phyloP scores from a whole-genome alignment of 768 basidiomycete species.

The Glaciozyma antarctica region DNA sequence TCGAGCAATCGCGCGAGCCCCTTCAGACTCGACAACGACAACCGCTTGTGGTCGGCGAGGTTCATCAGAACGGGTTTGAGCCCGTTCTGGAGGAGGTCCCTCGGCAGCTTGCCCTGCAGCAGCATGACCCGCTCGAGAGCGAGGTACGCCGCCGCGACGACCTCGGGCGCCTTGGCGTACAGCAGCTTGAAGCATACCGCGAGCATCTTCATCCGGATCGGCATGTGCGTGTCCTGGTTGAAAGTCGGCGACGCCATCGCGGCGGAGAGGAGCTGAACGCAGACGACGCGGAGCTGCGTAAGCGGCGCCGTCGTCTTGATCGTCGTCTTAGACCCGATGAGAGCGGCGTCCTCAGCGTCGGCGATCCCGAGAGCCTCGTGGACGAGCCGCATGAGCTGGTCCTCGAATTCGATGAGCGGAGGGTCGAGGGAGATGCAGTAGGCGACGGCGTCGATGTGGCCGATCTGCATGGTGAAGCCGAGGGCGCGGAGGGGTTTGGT shows the following conservation, averaged over 20 bases:
- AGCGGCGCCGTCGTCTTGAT: constrained; percentile 73
- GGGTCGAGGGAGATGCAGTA: constrained; percentile 85
- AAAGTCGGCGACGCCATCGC: constrained; percentile 93
- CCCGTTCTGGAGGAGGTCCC: constrained; percentile 88
- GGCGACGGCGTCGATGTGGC: constrained; percentile 92
- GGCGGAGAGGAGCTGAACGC: constrained; percentile 83
- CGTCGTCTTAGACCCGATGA: constrained; percentile 57
- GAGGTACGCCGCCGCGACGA: constrained; percentile 92
- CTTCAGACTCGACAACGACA: constrained; percentile 84
- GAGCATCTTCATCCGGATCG: constrained; percentile 75
- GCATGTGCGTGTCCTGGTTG: constrained; percentile 63
- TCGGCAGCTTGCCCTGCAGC: constrained; percentile 83
- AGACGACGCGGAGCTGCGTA: constrained; percentile 81
- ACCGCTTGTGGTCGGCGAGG: constrained; percentile 85
- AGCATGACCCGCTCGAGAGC: constrained; percentile 78
- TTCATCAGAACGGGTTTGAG: constrained; percentile 95
- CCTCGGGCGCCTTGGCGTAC: constrained; percentile 78
- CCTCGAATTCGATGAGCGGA: constrained; percentile 79
- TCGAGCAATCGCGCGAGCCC: constrained; percentile 88
- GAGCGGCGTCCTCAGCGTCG: constrained; percentile 82
- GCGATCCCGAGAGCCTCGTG: constrained; percentile 91
- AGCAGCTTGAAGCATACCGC: constrained; percentile 96
- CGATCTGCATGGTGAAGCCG: constrained; percentile 89
- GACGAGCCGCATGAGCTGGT: constrained; percentile 78
- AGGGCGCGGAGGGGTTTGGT: constrained; percentile 93